Evolutionary conservation across 2,329 filamentous ascomycete genomes (phyloP), one percentile per base, ranked within the genome.

Genomic region (Cryphonectria naterciae): DNA sequence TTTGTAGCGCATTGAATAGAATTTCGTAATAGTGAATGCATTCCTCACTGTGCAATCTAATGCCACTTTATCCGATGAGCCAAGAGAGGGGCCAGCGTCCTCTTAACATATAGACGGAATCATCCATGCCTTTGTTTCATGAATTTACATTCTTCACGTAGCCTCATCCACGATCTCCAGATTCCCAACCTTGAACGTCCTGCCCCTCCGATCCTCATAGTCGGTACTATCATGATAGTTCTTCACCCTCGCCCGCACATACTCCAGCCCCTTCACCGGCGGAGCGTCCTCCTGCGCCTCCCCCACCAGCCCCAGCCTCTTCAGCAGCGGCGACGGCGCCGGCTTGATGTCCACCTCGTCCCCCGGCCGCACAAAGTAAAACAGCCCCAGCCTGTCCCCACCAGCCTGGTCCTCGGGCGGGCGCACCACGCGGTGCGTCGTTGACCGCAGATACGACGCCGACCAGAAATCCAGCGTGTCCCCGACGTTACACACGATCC

Each of bases 401-500:
- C 77, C 70, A 4, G 76, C 72, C 68, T 81, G 80, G 70, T 81
- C 80, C 32, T 74, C 74, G 1, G 80, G 80, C 13, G 81, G 80
- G 4, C 76, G 73, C 2, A 80, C 76, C 11, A 81, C 80, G 0
- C 80, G 75, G 69, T 81, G 80, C 4, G 77, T 78, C 3, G 79
- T 81, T 13, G 78, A 79, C 75, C 78, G 78, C 46, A 81, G 73
- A 66, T 78, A 79, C 37, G 77, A 76, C 1, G 74, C 74, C 0
- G 77, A 77, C 75, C 76, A 77, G 68, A 78, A 78, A 70, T 76
- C 77, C 8, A 79, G 74, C 11, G 77, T 77, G 72, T 79, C 78
- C 39, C 76, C 77, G 0, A 78, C 83, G 71, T 86, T 85, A 70
- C 84, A 83, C 0, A 83, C 82, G 39, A 85, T 83, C 0, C 81